A percentile compares a stretch with the other conserved stretches of the same genome.
These are phyloP conservation scores for Brassica cretica DNA, from an alignment of 345 rosid species.

Conservation along the genomic window DNA sequence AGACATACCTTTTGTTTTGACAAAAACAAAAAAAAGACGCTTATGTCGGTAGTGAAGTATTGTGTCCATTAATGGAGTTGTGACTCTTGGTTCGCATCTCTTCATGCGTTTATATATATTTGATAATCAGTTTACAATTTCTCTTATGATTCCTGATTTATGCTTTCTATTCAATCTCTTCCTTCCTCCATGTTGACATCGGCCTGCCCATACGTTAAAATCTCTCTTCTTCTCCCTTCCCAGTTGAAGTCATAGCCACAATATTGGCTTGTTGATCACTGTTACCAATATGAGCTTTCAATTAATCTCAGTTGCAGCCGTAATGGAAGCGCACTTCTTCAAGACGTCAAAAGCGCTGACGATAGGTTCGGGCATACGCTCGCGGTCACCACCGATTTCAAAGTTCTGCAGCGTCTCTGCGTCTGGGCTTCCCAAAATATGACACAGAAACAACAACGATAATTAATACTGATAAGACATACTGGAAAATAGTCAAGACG, in stretches of 20 bases:
- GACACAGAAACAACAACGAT: conserved; percentile 8
- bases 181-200: too few relatives aligned
- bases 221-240: too few relatives aligned
- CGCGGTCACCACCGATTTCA: too few relatives aligned
- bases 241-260: too few relatives aligned
- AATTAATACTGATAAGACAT: not conserved
- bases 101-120: not conserved
- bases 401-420: conserved; percentile 68
- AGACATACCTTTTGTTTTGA: not conserved
- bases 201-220: too few relatives aligned
- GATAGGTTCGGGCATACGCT: too few relatives aligned
- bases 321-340: conserved; percentile 87
- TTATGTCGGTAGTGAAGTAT: not conserved
- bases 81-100: not conserved
- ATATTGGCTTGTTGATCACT: too few relatives aligned
- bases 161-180: too few relatives aligned
- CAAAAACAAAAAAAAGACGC: not conserved
- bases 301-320: too few relatives aligned
- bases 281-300: too few relatives aligned
- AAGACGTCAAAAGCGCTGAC: conserved; percentile 87
- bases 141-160: not conserved
- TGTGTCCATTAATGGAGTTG: too few relatives aligned
- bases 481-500: not conserved
- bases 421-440: conserved; percentile 98
- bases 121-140: too few relatives aligned